phyloP scores from a whole-genome alignment of 805 yeast species.

The Torulaspora quercuum region DNA sequence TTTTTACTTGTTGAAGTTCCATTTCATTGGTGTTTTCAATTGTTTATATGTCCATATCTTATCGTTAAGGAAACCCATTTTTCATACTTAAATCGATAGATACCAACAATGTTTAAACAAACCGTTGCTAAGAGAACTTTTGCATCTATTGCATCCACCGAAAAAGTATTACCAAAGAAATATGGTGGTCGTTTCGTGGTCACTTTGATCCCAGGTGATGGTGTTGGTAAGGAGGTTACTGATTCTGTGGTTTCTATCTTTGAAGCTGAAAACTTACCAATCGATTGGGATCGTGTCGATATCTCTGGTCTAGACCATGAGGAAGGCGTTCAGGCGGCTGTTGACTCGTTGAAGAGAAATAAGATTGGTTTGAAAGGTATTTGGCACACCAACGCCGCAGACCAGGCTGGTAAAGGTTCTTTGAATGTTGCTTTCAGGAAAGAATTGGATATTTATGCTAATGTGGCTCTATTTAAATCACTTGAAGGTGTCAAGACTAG shows the following conservation, averaged over 20 bases:
- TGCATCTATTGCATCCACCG: slow-evolving; percentile 61
- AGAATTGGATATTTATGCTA: slow-evolving; percentile 92
- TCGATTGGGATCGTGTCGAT: slow-evolving; percentile 86
- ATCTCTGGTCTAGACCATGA: slow-evolving; percentile 55
- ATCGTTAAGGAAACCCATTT: no score
- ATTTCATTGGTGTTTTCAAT: no score
- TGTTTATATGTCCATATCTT: no score
- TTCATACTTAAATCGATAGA: no score
- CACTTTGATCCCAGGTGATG: slow-evolving; percentile 96
- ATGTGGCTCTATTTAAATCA: slow-evolving; percentile 88
- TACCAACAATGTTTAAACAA: slow-evolving; percentile 36
- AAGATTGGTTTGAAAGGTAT: slow-evolving; percentile 96
- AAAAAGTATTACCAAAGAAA: slow-evolving; percentile 73
- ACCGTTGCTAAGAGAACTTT: slow-evolving; percentile 37
- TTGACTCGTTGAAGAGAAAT: slow-evolving; percentile 88
- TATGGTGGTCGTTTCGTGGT: slow-evolving; percentile 94
- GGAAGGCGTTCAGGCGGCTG: slow-evolving; percentile 75
- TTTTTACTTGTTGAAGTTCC: no score
- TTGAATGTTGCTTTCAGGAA: slow-evolving; percentile 95
- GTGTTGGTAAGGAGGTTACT: slow-evolving; percentile 94
- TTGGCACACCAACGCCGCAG: slow-evolving; percentile 81
- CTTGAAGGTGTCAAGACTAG: slow-evolving; percentile 92
- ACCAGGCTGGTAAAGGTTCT: slow-evolving; percentile 73
- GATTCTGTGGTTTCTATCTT: slow-evolving; percentile 90
- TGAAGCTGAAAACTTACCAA: slow-evolving; percentile 81